Evolutionary conservation across 768 basidiomycete genomes (phyloP).

Genomic region (Xerocomellus amylosporus): DNA sequence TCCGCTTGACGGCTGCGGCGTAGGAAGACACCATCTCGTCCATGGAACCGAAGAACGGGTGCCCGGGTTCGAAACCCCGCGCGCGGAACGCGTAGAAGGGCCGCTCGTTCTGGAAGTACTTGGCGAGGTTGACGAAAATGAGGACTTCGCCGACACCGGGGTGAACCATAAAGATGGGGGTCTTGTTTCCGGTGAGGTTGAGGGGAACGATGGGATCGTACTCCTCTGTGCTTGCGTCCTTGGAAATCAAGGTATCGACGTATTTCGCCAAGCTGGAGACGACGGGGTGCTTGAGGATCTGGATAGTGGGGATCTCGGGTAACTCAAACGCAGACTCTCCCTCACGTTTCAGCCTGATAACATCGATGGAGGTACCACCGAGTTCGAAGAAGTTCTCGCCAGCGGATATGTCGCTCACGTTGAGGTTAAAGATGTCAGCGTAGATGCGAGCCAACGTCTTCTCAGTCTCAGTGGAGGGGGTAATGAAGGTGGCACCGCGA

Average conservation of each 20-base stretch:
- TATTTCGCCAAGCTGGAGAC: conserved; percentile 32
- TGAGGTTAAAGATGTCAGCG: conserved; percentile 26
- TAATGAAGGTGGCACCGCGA: conserved; percentile 21
- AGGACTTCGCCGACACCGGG: conserved; percentile 43
- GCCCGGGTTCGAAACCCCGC: conserved; percentile 41
- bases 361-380: conserved; percentile 42
- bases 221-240: conserved; percentile 16
- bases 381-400: conserved; percentile 41
- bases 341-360: conserved; percentile 31
- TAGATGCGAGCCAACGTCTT: conserved; percentile 20
- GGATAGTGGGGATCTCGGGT: conserved; percentile 38
- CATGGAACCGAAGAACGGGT: conserved; percentile 36
- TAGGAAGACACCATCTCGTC: conserved; percentile 41
- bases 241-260: conserved; percentile 28
- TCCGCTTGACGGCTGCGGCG: conserved; percentile 32
- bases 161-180: conserved; percentile 44
- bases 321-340: conserved; percentile 29
- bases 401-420: conserved; percentile 22
- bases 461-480: conserved; percentile 26
- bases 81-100: conserved; percentile 46
- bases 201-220: conserved; percentile 45
- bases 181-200: conserved; percentile 37
- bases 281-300: conserved; percentile 36
- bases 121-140: conserved; percentile 43
- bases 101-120: conserved; percentile 39